Evolutionary conservation across 805 yeast genomes (phyloP), one percentile per base, ranked within the genome.

Genomic region (Kuraishia piskuri): DNA sequence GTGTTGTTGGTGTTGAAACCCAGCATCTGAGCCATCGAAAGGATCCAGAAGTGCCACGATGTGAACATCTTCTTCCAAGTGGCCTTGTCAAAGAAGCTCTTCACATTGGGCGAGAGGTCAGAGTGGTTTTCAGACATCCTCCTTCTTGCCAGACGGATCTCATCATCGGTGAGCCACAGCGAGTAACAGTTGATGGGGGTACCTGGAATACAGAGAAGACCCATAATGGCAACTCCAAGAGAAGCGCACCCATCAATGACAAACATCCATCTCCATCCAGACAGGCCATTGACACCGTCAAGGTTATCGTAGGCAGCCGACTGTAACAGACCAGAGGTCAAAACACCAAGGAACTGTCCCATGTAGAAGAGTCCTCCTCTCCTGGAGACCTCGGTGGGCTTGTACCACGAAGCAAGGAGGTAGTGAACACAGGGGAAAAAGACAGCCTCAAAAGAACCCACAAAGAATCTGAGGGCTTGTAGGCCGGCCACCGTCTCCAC

Each of bases 361-460:
- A 77, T 67, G 58, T 84, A 84, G 67, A 78, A 82, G 56, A 82
- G 67, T 24, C 80, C 80, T n/a, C 83, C 82, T 64, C 90, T 74
- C 59, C 87, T 72, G 46, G 78, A 73, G 54, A 82, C 72, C 67
- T 85, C 88, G 52, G 71, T 71, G 50, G 81, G 73, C 59, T 73
- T 73, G 64, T 80, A 80, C 77, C 79, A 82, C 22, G 80, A 73
- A 10, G 85, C 88, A 57, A 77, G 68, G 49, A 81, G 65, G 58
- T 79, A 82, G 58, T 83, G 86, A 53, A 81, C 72, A 21, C 80
- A 82, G 4, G 90, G 86, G 68, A 80, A 75, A 59, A 74, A 78
- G n/a, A 84, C 81, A 2, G 88, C 81, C 64, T 88, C 94, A 63
- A 83, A 82, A 0, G 80, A 78, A 45, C 87, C 91, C 54, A 86